phyloP scores from a whole-genome alignment of 2,329 filamentous ascomycete species.

The Xylaria sp. region DNA sequence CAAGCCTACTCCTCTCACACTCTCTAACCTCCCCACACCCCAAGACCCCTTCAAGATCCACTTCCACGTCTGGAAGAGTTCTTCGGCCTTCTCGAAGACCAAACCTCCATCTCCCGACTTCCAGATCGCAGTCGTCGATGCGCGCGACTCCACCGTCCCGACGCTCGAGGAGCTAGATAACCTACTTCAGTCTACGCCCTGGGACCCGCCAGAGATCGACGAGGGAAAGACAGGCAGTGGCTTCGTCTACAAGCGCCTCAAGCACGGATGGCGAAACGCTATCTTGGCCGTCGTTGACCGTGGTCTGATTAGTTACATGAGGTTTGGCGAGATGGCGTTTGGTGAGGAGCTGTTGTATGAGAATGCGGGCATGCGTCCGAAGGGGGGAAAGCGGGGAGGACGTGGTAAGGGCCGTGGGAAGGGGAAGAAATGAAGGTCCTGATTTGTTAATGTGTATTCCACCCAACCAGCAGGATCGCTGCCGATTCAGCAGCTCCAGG shows the following conservation, averaged over 20 bases:
- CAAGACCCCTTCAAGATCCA: constrained; percentile 63
- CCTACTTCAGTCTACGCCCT: constrained; percentile 69
- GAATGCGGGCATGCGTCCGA: constrained; percentile 39
- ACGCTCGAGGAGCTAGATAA: constrained; percentile 64
- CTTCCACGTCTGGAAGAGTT: constrained; percentile 77
- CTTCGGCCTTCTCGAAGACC: constrained; percentile 68
- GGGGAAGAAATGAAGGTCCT: constrained; percentile 11
- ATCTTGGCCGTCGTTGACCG: constrained; percentile 84
- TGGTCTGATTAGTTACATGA: constrained; percentile 82
- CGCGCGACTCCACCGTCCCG: constrained; percentile 65
- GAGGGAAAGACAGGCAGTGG: constrained; percentile 42
- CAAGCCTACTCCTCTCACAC: constrained; percentile 43
- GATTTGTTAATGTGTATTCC: background rate
- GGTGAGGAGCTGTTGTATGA: constrained; percentile 67
- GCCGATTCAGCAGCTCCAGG: background rate
- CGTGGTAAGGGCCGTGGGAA: constrained; percentile 19
- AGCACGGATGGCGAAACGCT: constrained; percentile 78
- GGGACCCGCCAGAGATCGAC: constrained; percentile 51
- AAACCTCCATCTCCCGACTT: constrained; percentile 76
- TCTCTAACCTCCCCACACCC: constrained; percentile 20
- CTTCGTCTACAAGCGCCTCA: constrained; percentile 66
- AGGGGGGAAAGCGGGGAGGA: constrained; percentile 25
- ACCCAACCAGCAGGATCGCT: background rate
- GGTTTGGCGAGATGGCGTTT: constrained; percentile 76
- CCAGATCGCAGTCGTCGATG: constrained; percentile 74